Conservation (phyloP, 1,284 basidiomycete species). For the Sporisorium sorghi region DNA sequence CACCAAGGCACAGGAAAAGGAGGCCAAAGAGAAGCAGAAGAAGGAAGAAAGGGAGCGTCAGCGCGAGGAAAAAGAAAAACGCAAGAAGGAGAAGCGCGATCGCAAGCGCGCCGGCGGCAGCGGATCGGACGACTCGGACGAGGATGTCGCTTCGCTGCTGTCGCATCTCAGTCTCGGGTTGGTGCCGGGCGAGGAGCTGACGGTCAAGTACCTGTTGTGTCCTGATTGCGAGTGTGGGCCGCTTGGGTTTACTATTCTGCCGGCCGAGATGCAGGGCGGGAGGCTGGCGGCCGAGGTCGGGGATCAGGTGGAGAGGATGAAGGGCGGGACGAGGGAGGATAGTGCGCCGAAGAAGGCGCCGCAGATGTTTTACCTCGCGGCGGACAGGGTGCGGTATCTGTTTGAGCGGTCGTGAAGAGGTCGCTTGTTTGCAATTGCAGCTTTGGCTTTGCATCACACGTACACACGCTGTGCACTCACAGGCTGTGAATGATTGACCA, state of each 20-base stretch:
- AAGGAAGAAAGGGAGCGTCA: constrained; percentile 36
- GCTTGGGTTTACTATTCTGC: constrained; percentile 62
- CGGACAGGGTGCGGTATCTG: constrained; percentile 60
- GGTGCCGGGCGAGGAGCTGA: constrained; percentile 51
- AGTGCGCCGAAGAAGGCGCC: constrained; percentile 25
- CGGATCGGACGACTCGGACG: constrained; percentile 38
- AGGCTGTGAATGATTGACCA: too few species aligned
- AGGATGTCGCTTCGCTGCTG: constrained; percentile 37
- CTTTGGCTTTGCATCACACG: neutral
- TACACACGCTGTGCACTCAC: neutral
- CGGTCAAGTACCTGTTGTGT: constrained; percentile 66
- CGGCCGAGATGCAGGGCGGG: constrained; percentile 51
- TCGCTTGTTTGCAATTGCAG: neutral
- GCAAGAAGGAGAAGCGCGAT: constrained; percentile 39
- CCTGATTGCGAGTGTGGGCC: constrained; percentile 68
- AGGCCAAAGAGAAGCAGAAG: constrained; percentile 32
- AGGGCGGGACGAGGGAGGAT: constrained; percentile 24
- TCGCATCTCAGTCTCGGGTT: constrained; percentile 48
- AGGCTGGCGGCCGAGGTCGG: constrained; percentile 57
- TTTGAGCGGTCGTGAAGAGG: constrained; percentile 33
- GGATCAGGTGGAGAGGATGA: constrained; percentile 49
- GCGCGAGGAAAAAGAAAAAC: constrained; percentile 28
- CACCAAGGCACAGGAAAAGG: constrained; percentile 41
- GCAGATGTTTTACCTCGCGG: constrained; percentile 59
- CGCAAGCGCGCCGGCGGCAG: constrained; percentile 30